Conservation (phyloP, 352 stramenopile genomes). For the Peronospora belbahrii region DNA sequence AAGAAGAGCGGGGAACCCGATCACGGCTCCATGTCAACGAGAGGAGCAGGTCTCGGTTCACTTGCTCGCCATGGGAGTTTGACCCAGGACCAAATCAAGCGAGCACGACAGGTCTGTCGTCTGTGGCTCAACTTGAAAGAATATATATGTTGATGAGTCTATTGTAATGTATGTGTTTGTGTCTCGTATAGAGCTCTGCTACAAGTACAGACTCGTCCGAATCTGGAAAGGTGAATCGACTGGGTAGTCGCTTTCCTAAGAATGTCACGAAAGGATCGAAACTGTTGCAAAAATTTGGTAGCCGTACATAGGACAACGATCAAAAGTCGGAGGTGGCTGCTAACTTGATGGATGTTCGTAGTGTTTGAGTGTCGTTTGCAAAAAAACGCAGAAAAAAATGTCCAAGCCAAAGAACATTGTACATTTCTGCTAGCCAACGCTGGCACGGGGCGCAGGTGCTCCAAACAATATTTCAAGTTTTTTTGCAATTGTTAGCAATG, state of each 20-base stretch:
- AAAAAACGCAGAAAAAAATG: neutral
- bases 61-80: slow-evolving; percentile 14
- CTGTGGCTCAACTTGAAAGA: too few relatives aligned
- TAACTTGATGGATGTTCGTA: neutral
- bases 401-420: neutral
- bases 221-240: slow-evolving; percentile 42
- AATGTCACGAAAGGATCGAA: slow-evolving; percentile 39
- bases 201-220: slow-evolving; percentile 37
- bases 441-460: slow-evolving; percentile 20
- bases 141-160: too few relatives aligned
- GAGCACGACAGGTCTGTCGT: slow-evolving; percentile 38
- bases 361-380: neutral
- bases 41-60: slow-evolving; percentile 2
- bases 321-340: neutral
- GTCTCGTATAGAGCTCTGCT: slow-evolving; percentile 22
- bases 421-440: slow-evolving; percentile 12
- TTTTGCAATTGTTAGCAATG: slow-evolving; percentile 1
- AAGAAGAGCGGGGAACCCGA: slow-evolving; percentile 24
- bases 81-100: slow-evolving; percentile 37
- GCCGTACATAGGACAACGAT: slow-evolving; percentile 9
- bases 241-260: slow-evolving; percentile 34
- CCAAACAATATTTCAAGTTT: too few relatives aligned
- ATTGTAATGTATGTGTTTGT: neutral
- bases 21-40: slow-evolving; percentile 8
- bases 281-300: slow-evolving; percentile 66